Conservation (phyloP, 2,329 filamentous ascomycete species). For the Atkinsonella hypoxylon region DNA sequence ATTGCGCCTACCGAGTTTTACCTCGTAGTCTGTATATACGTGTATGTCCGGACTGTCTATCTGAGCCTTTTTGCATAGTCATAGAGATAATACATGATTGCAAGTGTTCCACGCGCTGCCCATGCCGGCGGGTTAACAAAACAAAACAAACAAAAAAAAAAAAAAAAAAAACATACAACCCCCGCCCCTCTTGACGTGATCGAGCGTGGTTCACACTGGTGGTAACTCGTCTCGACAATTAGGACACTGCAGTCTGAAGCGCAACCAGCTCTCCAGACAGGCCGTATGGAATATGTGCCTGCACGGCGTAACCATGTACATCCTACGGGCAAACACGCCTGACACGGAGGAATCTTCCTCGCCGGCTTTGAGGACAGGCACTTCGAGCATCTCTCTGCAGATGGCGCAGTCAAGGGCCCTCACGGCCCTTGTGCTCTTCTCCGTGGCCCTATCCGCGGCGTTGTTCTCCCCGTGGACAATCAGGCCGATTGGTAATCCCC, state of each 20-base stretch:
- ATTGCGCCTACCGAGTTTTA: no score
- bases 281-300: constrained; percentile 87
- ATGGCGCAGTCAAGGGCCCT: constrained; percentile 79
- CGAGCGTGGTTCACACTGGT: constrained; percentile 47
- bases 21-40: no score
- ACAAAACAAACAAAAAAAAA: no score
- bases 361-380: constrained; percentile 60
- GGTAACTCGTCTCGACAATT: constrained; percentile 87
- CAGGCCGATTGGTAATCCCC: constrained; percentile 68
- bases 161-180: no score
- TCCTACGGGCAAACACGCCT: constrained; percentile 63
- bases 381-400: constrained; percentile 83
- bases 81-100: no score
- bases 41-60: no score
- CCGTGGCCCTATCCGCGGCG: neutral
- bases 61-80: no score
- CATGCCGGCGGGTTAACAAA: no score
- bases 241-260: constrained; percentile 82
- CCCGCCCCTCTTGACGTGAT: neutral
- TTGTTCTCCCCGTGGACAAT: constrained; percentile 10
- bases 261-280: constrained; percentile 94
- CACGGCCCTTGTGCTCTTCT: constrained; percentile 7
- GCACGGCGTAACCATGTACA: constrained; percentile 97
- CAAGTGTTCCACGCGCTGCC: no score
- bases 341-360: constrained; percentile 43